phyloP scores from a whole-genome alignment of 495 filamentous ascomycete species.

The Neurospora hispaniola region DNA sequence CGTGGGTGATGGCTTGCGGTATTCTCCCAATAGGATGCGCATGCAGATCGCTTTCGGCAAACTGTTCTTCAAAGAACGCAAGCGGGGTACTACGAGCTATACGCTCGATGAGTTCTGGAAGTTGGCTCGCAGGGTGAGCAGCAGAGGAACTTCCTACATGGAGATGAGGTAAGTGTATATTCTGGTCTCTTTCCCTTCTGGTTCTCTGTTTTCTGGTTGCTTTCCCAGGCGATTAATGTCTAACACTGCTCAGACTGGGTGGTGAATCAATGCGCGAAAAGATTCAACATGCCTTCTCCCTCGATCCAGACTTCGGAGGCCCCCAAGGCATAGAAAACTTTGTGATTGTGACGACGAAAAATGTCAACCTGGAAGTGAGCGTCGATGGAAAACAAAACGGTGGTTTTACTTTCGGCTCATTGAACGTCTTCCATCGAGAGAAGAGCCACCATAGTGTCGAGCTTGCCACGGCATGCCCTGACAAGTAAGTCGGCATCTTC shows the following conservation, averaged over 20 bases:
- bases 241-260: background rate
- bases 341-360: constrained; percentile 11
- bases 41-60: constrained; percentile 50
- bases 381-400: constrained; percentile 1
- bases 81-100: constrained; percentile 25
- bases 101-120: constrained; percentile 38
- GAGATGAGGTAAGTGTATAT: constrained; percentile 22
- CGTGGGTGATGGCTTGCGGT: background rate
- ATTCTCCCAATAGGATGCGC: constrained; percentile 16
- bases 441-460: constrained; percentile 14
- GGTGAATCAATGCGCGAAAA: background rate
- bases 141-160: constrained; percentile 23
- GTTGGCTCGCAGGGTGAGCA: constrained; percentile 28
- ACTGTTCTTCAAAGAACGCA: constrained; percentile 38
- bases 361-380: constrained; percentile 9
- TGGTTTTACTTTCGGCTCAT: constrained; percentile 4
- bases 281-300: background rate
- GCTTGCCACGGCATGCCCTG: constrained; percentile 26
- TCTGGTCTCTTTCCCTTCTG: background rate
- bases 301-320: background rate
- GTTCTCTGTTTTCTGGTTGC: background rate
- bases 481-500: constrained; percentile 22
- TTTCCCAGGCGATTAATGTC: background rate
- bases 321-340: background rate
- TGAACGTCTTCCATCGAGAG: constrained; percentile 4